Base-by-base conservation (phyloP, 768 basidiomycete genomes). In the Boletellus ananas region DNA sequence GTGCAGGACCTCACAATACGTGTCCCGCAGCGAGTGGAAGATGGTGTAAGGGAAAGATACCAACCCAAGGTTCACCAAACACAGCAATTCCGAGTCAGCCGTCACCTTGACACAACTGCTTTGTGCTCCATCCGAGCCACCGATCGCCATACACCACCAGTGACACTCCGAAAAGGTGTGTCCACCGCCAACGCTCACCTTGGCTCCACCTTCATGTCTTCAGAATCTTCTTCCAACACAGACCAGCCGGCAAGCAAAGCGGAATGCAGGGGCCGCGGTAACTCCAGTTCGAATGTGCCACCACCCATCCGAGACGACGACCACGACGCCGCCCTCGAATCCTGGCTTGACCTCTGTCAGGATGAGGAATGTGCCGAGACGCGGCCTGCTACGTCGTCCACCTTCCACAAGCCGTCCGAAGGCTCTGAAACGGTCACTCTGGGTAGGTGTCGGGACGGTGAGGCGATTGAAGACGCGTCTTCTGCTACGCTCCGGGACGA, bases 81-180 rank as follows among this genome's bases (percentile, higher is more conserved):
- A 60, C 58, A 50, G 56, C 43, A 48, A 37, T 6, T 40, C n/a
- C n/a, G n/a, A n/a, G n/a, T n/a, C 3, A 27, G 25, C 6, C 35
- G 35, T 23, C 47, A 40, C 43, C 40, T 33, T 34, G 31, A 33
- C 48, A 50, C 49, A 33, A 23, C 34, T 13, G 41, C 60, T 54
- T 61, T 61, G 52, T 62, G 45, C 54, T 39, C 52, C 35, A 43
- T 21, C 27, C 31, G 50, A 51, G 48, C 50, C 59, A 61, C 53
- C 42, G 33, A 18, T 34, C 18, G 10, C 13, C 44, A 33, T 38
- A 41, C 45, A 40, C 34, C 39, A 38, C n/a, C n/a, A n/a, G n/a
- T n/a, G n/a, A n/a, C n/a, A n/a, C 33, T 35, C 35, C 3, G 29
- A 20, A 44, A 23, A 5, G 12, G 34, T 27, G 39, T 29, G 44